These are phyloP conservation scores for Phytophthora pinifolia DNA, from an alignment of 352 stramenopile genomes.

Conservation along the genomic window DNA sequence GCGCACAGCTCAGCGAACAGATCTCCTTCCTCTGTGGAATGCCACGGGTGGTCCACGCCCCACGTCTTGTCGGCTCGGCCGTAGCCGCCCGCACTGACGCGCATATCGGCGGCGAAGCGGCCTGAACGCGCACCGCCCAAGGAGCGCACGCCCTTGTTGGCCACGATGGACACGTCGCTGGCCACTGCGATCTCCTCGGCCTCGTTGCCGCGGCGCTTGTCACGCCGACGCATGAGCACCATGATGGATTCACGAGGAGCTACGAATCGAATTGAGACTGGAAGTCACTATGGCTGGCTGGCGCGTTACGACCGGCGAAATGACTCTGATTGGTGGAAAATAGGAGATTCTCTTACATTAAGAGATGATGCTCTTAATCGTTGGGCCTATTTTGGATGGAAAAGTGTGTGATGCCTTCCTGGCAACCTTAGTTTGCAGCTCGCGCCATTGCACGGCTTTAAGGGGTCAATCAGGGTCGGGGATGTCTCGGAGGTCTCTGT, in stretches of 20 bases:
- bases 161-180: constrained; percentile 62
- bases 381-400: not conserved
- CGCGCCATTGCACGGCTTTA: no score
- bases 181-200: constrained; percentile 57
- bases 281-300: constrained; percentile 11
- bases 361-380: no score
- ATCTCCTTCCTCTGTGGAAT: constrained; percentile 54
- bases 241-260: constrained; percentile 27
- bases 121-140: constrained; percentile 50
- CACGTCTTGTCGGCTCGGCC: constrained; percentile 77
- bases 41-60: constrained; percentile 79
- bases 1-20: constrained; percentile 48
- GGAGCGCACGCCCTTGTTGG: constrained; percentile 69
- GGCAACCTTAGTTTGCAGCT: no score
- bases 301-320: constrained; percentile 3
- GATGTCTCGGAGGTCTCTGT: constrained; percentile 1
- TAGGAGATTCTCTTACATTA: not conserved
- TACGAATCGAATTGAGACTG: not conserved
- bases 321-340: constrained; percentile 12
- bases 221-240: constrained; percentile 69
- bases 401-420: no score
- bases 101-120: constrained; percentile 82
- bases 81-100: constrained; percentile 68
- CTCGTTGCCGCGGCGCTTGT: constrained; percentile 73
- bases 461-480: not conserved